Percentiles rank a stretch among this genome's conserved stretches.
These are phyloP conservation scores for Cotoneaster glaucophyllus DNA, from an alignment of 306 rosid species.

Conservation along the genomic window DNA sequence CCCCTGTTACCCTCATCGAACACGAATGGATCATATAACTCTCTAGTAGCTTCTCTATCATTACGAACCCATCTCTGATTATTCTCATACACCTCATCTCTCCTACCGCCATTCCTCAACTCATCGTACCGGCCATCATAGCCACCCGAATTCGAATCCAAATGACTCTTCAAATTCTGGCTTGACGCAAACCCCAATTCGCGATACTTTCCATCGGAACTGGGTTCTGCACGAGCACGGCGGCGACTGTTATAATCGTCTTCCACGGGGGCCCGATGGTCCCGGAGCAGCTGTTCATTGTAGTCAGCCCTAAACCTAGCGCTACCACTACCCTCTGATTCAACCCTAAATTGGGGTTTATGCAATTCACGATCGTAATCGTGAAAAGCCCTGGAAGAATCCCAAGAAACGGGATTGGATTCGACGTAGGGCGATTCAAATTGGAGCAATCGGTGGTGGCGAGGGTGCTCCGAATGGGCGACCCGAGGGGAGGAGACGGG, in stretches of 20 bases:
- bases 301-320: slow-evolving; percentile 30
- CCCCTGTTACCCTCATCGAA: slow-evolving; percentile 22
- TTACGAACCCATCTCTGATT: slow-evolving; percentile 28
- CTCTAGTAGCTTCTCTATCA: slow-evolving; percentile 44
- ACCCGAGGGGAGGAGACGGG: slow-evolving; percentile 1
- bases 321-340: slow-evolving; percentile 12
- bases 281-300: slow-evolving; percentile 5
- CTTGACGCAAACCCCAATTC: slow-evolving; percentile 10
- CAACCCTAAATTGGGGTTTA: slow-evolving; percentile 29
- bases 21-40: slow-evolving; percentile 33
- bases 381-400: slow-evolving; percentile 6
- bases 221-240: neutral
- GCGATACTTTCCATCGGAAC: slow-evolving; percentile 1
- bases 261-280: neutral
- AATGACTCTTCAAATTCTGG: neutral
- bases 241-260: neutral
- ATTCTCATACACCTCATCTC: slow-evolving; percentile 13
- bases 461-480: slow-evolving; percentile 14
- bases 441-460: slow-evolving; percentile 18
- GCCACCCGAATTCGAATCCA: slow-evolving; percentile 14
- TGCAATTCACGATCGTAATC: slow-evolving; percentile 34
- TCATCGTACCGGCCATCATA: slow-evolving; percentile 16
- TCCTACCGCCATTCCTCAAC: slow-evolving; percentile 17
- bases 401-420: slow-evolving; percentile 11
- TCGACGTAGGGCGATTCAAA: slow-evolving; percentile 7